Evolutionary conservation across 2,329 filamentous ascomycete genomes (phyloP).

Genomic region (Ophiostoma sp.): DNA sequence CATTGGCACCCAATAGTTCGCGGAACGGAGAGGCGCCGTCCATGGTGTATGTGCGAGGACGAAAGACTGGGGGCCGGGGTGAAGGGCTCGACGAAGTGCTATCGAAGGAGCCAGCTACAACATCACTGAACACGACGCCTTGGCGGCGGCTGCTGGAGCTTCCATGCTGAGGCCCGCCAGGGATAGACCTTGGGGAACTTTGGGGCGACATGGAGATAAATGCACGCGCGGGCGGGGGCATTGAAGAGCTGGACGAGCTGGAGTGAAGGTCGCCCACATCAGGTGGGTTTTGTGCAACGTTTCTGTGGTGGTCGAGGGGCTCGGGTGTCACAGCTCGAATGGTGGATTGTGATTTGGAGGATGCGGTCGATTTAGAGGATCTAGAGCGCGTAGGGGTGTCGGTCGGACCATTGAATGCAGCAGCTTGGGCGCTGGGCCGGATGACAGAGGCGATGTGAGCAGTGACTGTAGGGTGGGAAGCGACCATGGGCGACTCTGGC

Average conservation of each 20-base stretch:
- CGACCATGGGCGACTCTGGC: constrained; percentile 30
- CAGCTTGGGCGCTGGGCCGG: constrained; percentile 27
- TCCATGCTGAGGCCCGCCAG: constrained; percentile 34
- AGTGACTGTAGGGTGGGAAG: constrained; percentile 29
- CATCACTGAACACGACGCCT: constrained; percentile 57
- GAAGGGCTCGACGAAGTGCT: constrained; percentile 42
- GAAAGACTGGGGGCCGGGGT: constrained; percentile 37
- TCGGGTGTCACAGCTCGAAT: constrained; percentile 66
- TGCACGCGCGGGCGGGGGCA: constrained; percentile 31
- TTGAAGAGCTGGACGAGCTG: constrained; percentile 23
- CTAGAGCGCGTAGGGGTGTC: not conserved
- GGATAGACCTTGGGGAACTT: constrained; percentile 46
- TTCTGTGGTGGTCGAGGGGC: constrained; percentile 34
- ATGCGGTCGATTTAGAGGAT: not conserved
- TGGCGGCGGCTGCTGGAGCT: constrained; percentile 41
- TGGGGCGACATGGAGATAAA: constrained; percentile 40
- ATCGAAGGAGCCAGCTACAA: constrained; percentile 48
- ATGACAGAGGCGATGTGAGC: constrained; percentile 26
- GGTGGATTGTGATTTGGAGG: constrained; percentile 37
- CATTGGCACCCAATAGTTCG: constrained; percentile 39
- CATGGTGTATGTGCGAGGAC: constrained; percentile 55
- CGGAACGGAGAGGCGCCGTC: constrained; percentile 46
- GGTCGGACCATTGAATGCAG: not conserved
- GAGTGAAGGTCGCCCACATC: constrained; percentile 26
- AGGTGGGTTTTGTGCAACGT: constrained; percentile 29